These are phyloP conservation scores for Sequoia sempervirens DNA, from an alignment of 75 land plant species.

Conservation along the genomic window DNA sequence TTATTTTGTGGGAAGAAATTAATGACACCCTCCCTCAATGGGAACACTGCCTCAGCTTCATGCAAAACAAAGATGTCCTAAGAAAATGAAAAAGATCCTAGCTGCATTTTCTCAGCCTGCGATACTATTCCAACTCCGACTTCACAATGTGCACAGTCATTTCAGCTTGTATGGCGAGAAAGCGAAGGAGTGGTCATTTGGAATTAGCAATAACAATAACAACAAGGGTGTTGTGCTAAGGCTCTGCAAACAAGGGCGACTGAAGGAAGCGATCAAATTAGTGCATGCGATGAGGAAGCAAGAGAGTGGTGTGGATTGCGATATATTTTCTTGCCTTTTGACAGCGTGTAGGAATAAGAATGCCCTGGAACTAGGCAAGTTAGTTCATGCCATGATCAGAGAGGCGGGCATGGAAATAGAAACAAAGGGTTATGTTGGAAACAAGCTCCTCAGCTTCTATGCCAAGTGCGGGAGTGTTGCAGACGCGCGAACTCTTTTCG, in stretches of 20 bases:
- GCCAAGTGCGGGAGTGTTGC: constrained; percentile 35
- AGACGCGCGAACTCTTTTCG: constrained; percentile 41
- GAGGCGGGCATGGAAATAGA: constrained; percentile 37
- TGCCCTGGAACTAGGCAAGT: constrained; percentile 15
- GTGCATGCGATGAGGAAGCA: not conserved
- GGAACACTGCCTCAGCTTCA: too few species aligned
- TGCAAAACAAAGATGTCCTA: not conserved
- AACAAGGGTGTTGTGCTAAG: not conserved
- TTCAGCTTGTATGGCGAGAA: not conserved
- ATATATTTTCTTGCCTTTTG: constrained; percentile 28
- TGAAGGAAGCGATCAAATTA: not conserved
- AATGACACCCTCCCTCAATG: too few species aligned
- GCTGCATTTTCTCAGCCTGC: too few species aligned
- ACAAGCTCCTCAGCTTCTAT: constrained; percentile 47
- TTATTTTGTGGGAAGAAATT: too few species aligned
- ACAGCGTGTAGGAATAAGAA: constrained; percentile 39
- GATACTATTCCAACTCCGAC: not conserved
- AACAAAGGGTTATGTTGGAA: constrained; percentile 23
- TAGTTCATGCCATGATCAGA: constrained; percentile 23
- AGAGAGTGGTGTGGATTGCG: not conserved
- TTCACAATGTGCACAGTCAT: not conserved
- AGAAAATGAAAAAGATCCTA: not conserved
- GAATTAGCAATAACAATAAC: not conserved
- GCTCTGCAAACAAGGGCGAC: not conserved
- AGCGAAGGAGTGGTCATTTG: not conserved